Percentiles rank a stretch among this genome's conserved stretches.
These are phyloP conservation scores for Metschnikowia continentalis DNA, from an alignment of 805 yeast genomes.

Conservation along the genomic window DNA sequence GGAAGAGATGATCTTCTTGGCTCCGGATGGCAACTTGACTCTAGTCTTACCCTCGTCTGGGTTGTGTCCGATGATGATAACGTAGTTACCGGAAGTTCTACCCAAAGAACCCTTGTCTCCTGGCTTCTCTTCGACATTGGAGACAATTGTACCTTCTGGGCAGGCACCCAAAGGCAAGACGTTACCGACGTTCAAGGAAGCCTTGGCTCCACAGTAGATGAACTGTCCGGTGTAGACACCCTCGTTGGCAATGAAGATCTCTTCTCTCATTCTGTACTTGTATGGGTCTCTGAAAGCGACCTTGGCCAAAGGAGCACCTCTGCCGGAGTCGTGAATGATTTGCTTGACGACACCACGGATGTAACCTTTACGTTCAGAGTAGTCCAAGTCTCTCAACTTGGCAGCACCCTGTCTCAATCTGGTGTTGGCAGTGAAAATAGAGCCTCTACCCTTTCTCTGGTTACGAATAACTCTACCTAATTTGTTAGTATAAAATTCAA, in stretches of 20 bases:
- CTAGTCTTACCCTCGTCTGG: conserved; percentile 98
- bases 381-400: conserved; percentile 98
- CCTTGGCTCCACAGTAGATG: conserved; percentile 99
- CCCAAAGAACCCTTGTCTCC: conserved; percentile 99
- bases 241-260: conserved; percentile 98
- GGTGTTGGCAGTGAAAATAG: conserved; percentile 99
- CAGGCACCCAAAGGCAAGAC: conserved; percentile 98
- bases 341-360: conserved; percentile 98
- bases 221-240: conserved; percentile 99
- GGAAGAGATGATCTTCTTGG: conserved; percentile 93
- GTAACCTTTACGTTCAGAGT: conserved; percentile 99
- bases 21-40: conserved; percentile 92
- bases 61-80: conserved; percentile 98
- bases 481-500: conserved; percentile 6
- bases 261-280: conserved; percentile 96
- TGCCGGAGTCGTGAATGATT: conserved; percentile 98
- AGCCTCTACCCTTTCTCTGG: conserved; percentile 99
- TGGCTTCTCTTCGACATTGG: conserved; percentile 97
- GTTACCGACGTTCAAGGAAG: conserved; percentile 99
- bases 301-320: conserved; percentile 91
- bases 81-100: conserved; percentile 99
- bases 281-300: conserved; percentile 96
- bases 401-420: conserved; percentile 99
- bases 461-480: conserved; percentile 99
- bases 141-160: conserved; percentile 99